These are phyloP conservation scores for Naganishia albida DNA, from an alignment of 1,284 basidiomycete species.

Conservation along the genomic window DNA sequence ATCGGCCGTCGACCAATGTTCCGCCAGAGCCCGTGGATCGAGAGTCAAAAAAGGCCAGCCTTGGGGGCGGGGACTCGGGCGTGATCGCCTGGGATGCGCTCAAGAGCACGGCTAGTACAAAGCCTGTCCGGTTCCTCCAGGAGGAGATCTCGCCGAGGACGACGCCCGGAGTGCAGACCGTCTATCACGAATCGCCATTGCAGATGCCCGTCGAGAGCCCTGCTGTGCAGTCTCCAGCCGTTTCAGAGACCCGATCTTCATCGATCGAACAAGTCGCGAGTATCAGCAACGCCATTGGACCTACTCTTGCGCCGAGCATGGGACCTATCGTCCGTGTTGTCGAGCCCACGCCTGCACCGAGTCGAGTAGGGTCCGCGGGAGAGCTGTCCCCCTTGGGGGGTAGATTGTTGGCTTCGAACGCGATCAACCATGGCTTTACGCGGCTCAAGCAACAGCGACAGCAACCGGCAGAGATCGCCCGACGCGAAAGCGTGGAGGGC, in stretches of 20 bases:
- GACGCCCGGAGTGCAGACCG: conserved; percentile 12
- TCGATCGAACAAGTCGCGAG: not conserved
- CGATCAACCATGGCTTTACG: conserved; percentile 17
- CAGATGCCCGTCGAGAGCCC: not conserved
- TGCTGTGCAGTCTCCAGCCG: not conserved
- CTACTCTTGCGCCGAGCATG: conserved; percentile 9
- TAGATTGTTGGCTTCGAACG: conserved; percentile 13
- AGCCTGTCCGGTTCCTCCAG: not conserved
- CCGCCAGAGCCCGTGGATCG: not conserved
- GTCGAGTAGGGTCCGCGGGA: conserved; percentile 31
- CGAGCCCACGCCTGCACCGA: conserved; percentile 34
- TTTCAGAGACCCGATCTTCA: too few relatives aligned
- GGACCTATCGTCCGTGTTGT: conserved; percentile 31
- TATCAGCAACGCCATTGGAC: not conserved
- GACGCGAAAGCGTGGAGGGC: not conserved
- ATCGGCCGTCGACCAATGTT: not conserved
- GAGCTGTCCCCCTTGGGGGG: conserved; percentile 21
- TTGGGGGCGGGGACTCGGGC: not conserved
- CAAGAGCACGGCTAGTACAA: not conserved
- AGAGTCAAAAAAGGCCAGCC: too few relatives aligned
- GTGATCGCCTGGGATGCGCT: conserved; percentile 3
- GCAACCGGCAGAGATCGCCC: not conserved
- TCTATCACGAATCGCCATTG: conserved; percentile 13
- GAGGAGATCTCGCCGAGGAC: conserved; percentile 22
- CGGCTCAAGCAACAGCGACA: conserved; percentile 1